Evolutionary conservation across 768 basidiomycete genomes (phyloP).

Genomic region (Amanita fuliginea): DNA sequence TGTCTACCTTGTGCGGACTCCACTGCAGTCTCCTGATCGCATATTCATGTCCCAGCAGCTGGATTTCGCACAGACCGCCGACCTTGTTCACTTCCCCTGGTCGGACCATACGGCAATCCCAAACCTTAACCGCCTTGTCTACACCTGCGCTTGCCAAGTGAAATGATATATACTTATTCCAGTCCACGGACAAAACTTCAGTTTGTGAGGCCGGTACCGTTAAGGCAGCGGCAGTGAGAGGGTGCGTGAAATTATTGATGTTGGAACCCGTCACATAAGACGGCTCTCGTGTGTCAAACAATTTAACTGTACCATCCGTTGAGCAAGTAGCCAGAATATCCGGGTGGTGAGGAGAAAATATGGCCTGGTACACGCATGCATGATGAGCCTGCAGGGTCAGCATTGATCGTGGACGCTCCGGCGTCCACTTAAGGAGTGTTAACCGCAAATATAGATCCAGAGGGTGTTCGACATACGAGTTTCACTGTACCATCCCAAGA

Average conservation of each 20-base stretch:
- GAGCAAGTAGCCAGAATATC: slow-evolving; percentile 76
- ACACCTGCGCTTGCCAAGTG: slow-evolving; percentile 71
- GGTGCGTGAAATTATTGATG: slow-evolving; percentile 50
- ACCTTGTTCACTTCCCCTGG: slow-evolving; percentile 42
- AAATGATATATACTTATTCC: slow-evolving; percentile 87
- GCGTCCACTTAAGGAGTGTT: slow-evolving; percentile 59
- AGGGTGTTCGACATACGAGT: slow-evolving; percentile 30
- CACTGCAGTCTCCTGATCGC: slow-evolving; percentile 84
- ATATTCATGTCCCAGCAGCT: slow-evolving; percentile 79
- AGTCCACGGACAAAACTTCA: slow-evolving; percentile 77
- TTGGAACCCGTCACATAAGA: slow-evolving; percentile 42
- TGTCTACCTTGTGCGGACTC: slow-evolving; percentile 68
- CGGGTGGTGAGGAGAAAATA: slow-evolving; percentile 89
- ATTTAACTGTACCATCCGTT: slow-evolving; percentile 72
- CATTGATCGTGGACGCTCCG: slow-evolving; percentile 70
- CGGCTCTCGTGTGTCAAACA: slow-evolving; percentile 71
- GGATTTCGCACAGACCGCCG: slow-evolving; percentile 61
- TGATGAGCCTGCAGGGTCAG: slow-evolving; percentile 75
- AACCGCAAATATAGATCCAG: background rate
- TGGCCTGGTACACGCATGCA: slow-evolving; percentile 79
- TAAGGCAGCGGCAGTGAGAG: slow-evolving; percentile 58
- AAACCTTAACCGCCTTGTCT: slow-evolving; percentile 65
- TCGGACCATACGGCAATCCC: slow-evolving; percentile 84
- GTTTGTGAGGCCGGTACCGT: slow-evolving; percentile 70
- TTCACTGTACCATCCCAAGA: slow-evolving; percentile 92